A percentile compares a stretch with the other conserved stretches of the same genome.
These are phyloP conservation scores for Colletotrichum sp. DNA, from an alignment of 2,329 filamentous ascomycete species.

Conservation along the genomic window DNA sequence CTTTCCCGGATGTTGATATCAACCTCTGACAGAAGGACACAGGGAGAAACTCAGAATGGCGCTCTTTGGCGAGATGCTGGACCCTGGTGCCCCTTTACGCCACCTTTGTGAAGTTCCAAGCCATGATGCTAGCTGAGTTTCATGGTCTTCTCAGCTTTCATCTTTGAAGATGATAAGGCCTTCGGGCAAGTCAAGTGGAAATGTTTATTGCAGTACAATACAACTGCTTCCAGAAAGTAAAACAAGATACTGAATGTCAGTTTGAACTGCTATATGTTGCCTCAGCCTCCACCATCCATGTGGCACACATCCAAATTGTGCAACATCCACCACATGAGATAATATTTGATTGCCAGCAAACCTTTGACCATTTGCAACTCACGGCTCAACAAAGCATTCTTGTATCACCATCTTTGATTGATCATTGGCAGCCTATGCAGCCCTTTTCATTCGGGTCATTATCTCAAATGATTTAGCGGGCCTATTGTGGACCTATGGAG, in stretches of 20 bases:
- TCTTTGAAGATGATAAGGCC: background rate
- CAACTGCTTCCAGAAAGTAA: background rate
- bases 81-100: background rate
- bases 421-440: fast-evolving
- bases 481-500: background rate
- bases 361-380: background rate
- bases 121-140: background rate
- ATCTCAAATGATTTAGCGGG: background rate
- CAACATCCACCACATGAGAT: background rate
- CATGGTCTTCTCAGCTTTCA: fast-evolving
- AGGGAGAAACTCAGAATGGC: background rate
- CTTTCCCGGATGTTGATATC: background rate
- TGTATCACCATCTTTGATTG: background rate
- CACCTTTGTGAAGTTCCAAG: background rate
- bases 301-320: background rate
- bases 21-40: background rate
- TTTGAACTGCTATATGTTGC: fast-evolving
- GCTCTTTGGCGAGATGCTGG: background rate
- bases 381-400: fast-evolving
- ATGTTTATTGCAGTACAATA: background rate
- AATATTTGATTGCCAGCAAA: background rate
- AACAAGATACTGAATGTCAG: background rate
- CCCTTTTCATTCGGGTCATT: fast-evolving
- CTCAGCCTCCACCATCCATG: background rate
- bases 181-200: background rate